phyloP scores from a whole-genome alignment of 106 monocot genomes.

The Apostasia shenzhenica region DNA sequence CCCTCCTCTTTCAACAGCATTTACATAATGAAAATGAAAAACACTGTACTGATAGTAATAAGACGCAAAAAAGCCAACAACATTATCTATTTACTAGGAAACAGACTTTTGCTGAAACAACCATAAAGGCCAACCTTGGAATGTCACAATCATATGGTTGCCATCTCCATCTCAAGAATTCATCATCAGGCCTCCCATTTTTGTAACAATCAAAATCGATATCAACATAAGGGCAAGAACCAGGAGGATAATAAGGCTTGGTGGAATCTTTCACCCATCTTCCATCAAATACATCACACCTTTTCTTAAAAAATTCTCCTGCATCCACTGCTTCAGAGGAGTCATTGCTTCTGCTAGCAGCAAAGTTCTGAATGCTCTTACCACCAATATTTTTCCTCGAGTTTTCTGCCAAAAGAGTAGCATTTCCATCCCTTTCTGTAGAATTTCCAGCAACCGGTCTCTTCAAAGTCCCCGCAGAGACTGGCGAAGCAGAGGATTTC shows the following conservation, averaged over 20 bases:
- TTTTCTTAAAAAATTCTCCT: slow-evolving; percentile 1
- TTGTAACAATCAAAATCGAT: slow-evolving; percentile 59
- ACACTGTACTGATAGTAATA: too few relatives aligned
- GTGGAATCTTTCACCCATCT: slow-evolving; percentile 70
- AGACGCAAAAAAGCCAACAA: too few relatives aligned
- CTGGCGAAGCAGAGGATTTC: background rate
- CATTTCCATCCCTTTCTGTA: background rate
- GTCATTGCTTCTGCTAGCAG: background rate
- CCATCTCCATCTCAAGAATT: slow-evolving; percentile 87
- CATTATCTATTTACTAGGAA: too few relatives aligned
- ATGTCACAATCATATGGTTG: slow-evolving; percentile 67
- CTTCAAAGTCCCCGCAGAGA: background rate
- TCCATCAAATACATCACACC: slow-evolving; percentile 72
- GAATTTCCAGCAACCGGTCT: background rate
- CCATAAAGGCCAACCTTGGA: slow-evolving; percentile 38
- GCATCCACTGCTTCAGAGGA: background rate
- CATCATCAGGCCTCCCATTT: slow-evolving; percentile 72
- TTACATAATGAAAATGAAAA: too few relatives aligned
- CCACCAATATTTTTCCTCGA: too few relatives aligned
- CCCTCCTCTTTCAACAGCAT: too few relatives aligned
- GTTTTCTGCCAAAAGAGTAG: too few relatives aligned
- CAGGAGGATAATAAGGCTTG: slow-evolving; percentile 43
- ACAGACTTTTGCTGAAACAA: background rate
- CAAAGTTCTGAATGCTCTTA: slow-evolving; percentile 1
- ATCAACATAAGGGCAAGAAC: slow-evolving; percentile 21